A percentile compares a stretch with the other conserved stretches of the same genome.
phyloP scores from a whole-genome alignment of 768 basidiomycete species.

The Rhodosporidiobolus odoratus region DNA sequence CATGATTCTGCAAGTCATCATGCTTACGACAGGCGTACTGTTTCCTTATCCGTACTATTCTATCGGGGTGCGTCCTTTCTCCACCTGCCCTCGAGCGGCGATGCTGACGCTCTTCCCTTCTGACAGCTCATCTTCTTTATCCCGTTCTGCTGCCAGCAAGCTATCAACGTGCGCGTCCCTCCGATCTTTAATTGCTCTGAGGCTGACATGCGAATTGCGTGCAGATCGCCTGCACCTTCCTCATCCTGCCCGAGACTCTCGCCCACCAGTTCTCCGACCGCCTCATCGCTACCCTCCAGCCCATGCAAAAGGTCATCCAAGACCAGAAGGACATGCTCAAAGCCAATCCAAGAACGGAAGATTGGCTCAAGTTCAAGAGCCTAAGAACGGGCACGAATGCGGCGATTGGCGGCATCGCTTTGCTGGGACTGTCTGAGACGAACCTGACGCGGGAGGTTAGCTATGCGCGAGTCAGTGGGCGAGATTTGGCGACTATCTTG shows the following conservation, averaged over 20 bases:
- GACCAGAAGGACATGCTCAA: constrained; percentile 24
- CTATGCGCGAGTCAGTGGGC: constrained; percentile 26
- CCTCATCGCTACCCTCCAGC: constrained; percentile 32
- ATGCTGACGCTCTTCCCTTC: neutral
- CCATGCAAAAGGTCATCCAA: constrained; percentile 25
- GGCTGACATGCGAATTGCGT: no score
- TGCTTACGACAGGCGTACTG: constrained; percentile 30
- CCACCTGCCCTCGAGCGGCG: neutral
- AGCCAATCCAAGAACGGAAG: constrained; percentile 28
- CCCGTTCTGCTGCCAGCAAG: constrained; percentile 39
- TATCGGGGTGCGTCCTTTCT: constrained; percentile 16
- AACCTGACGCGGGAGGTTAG: constrained; percentile 34
- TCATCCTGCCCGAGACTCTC: constrained; percentile 43
- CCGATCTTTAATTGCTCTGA: no score
- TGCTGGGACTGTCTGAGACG: constrained; percentile 22
- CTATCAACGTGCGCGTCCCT: constrained; percentile 24
- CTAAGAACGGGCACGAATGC: constrained; percentile 12
- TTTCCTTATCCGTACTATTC: constrained; percentile 36
- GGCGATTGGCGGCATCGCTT: constrained; percentile 16
- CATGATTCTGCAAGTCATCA: constrained; percentile 19
- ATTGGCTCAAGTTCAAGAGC: constrained; percentile 32
- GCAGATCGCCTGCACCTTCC: constrained; percentile 30
- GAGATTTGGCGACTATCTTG: constrained; percentile 29
- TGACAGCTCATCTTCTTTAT: constrained; percentile 36
- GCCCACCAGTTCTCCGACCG: constrained; percentile 40